Evolutionary conservation across 164 flowering plant species (phyloP).

Genomic region (Piper longum): DNA sequence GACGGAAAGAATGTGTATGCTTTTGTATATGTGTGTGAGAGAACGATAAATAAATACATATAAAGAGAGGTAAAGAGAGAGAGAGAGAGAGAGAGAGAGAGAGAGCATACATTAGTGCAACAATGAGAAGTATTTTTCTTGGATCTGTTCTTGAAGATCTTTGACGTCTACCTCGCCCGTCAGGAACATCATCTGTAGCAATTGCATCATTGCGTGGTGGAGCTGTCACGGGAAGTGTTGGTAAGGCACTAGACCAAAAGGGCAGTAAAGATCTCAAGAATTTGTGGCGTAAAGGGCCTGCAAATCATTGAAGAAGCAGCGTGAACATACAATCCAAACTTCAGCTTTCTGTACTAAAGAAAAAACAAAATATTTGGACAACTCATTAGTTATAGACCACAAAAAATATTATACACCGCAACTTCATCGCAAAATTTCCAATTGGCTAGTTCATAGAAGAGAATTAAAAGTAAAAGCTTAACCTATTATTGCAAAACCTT

Average conservation of each 20-base stretch:
- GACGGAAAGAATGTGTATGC: not conserved
- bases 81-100: constrained; percentile 1
- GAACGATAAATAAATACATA: not conserved
- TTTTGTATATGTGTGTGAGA: not conserved
- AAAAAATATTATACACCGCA: too few relatives aligned
- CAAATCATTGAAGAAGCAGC: constrained; percentile 5
- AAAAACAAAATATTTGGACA: not conserved
- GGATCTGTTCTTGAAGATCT: constrained; percentile 90
- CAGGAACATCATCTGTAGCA: constrained; percentile 44
- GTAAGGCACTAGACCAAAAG: constrained; percentile 93
- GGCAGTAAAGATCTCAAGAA: constrained; percentile 74
- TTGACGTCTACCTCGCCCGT: constrained; percentile 63
- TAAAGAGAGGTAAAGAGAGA: not conserved
- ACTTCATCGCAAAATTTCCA: too few relatives aligned
- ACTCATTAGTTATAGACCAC: too few relatives aligned
- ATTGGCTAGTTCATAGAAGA: not conserved
- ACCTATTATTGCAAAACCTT: not conserved
- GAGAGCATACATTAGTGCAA: constrained; percentile 73
- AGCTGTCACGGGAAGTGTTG: constrained; percentile 92
- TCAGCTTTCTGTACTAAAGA: not conserved
- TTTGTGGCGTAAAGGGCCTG: constrained; percentile 82
- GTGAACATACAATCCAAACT: not conserved
- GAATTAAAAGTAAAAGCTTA: not conserved
- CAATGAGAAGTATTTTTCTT: constrained; percentile 72
- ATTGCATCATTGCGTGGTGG: constrained; percentile 72